Evolutionary conservation across 257 asterid genomes (phyloP), one percentile per base, ranked within the genome.

Genomic region (Nemophila menziesii): DNA sequence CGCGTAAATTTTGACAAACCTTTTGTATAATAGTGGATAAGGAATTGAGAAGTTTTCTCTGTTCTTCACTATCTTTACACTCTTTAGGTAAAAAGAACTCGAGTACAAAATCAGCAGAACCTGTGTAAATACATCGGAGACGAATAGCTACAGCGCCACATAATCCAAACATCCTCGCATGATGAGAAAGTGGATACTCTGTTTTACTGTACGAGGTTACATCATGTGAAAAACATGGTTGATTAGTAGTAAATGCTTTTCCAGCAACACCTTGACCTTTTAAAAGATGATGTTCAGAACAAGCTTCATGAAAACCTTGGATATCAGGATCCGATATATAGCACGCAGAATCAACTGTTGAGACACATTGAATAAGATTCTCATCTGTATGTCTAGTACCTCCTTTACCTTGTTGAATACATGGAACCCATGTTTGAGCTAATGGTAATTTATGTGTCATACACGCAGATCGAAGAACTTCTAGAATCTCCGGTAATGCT

Each of bases 111-210:
- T 87, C 95, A 2, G 77, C 68, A 0, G 70, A 57, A 16, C 90
- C 82, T 5, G 86, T 75, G 36, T 51, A 66, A 46, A 64, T 55
- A 22, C 86, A 80, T 63, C 93, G 61, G 37, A 87, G 70, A 20
- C 95, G 93, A 49, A 87, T 73, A 21, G 95, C 97, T 5, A 87
- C 95, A 12, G 92, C 86, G 18, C 92, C 93, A 55, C 67, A 72
- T 29, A 87, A 49, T 16, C 82, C 86, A 12, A 83, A 83, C 78
- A 87, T 80, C 39, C 82, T 71, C 5, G 95, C 95, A 14, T 87
- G 74, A 73, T 87, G 97, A 24, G 97, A 75, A 48, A 87, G 93
- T 12, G 97, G 95, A 61, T 87, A 87, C 23, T 83, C 93, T 0
- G 79, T 48, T 73, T 75, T 78, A 66, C 79, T 70, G 56, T 56